A percentile compares a stretch with the other conserved stretches of the same genome.
phyloP scores from a whole-genome alignment of 805 yeast genomes.

The Teunomyces kruisii region DNA sequence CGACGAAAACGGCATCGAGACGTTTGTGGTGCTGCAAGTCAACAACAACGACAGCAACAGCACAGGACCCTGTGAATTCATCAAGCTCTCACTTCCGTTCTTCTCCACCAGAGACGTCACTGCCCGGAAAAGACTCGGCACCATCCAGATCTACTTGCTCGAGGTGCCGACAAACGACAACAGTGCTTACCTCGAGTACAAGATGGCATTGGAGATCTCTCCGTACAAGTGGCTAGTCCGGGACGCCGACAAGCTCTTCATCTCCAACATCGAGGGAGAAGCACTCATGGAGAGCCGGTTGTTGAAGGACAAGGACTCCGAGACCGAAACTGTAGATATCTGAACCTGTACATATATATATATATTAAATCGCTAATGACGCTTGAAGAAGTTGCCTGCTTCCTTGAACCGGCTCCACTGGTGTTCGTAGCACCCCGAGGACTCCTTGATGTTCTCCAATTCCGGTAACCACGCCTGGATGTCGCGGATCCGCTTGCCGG shows the following conservation, averaged over 20 bases:
- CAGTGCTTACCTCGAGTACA: conserved; percentile 14
- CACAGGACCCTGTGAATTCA: too few species aligned
- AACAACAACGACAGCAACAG: too few species aligned
- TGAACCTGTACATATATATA: conserved; percentile 2
- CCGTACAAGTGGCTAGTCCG: conserved; percentile 11
- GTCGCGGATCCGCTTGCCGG: conserved; percentile 65
- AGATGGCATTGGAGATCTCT: conserved; percentile 17
- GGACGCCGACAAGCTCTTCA: neutral
- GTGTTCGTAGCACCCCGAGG: conserved; percentile 37
- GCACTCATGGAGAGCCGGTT: conserved; percentile 3
- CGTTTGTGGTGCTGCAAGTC: conserved; percentile 21
- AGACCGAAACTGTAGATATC: conserved; percentile 11
- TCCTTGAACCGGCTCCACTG: conserved; percentile 19
- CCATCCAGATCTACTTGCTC: conserved; percentile 31
- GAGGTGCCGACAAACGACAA: conserved; percentile 3
- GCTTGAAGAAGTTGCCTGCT: conserved; percentile 1
- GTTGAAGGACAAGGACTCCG: conserved; percentile 6
- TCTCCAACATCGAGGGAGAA: neutral
- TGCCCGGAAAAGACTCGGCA: conserved; percentile 27
- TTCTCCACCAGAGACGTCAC: conserved; percentile 19
- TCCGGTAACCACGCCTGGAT: conserved; percentile 68
- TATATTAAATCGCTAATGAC: neutral
- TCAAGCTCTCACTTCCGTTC: conserved; percentile 37
- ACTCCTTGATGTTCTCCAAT: conserved; percentile 45
- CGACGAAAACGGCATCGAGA: conserved; percentile 21